phyloP scores from a whole-genome alignment of 305 asterid genomes.

The Fraxinus paxiana region DNA sequence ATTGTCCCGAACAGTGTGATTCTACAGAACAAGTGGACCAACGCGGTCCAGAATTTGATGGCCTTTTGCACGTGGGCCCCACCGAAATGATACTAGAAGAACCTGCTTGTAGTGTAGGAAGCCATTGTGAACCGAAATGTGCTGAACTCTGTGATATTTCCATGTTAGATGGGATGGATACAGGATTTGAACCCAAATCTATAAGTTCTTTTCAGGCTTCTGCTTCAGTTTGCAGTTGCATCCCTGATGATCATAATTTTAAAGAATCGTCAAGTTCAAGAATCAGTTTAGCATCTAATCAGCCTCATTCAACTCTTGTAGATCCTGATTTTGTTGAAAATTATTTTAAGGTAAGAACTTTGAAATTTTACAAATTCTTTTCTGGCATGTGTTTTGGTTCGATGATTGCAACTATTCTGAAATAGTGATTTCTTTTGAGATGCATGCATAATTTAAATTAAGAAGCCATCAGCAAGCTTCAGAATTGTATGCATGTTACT shows the following conservation, averaged over 20 bases:
- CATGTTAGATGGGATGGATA: conserved; percentile 32
- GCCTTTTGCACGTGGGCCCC: conserved; percentile 29
- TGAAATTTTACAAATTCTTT: conserved; percentile 13
- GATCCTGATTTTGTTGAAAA: conserved; percentile 90
- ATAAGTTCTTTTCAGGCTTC: conserved; percentile 33
- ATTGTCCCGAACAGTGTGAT: conserved; percentile 34
- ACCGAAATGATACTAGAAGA: conserved; percentile 36
- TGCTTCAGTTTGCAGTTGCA: conserved; percentile 35
- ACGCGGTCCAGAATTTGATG: conserved; percentile 30
- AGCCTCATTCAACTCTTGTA: conserved; percentile 62
- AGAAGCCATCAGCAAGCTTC: neutral
- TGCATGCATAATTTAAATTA: neutral
- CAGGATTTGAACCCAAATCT: conserved; percentile 35
- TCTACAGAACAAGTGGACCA: conserved; percentile 35
- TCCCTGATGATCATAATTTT: conserved; percentile 26
- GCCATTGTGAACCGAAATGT: conserved; percentile 38
- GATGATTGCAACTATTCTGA: neutral
- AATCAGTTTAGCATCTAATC: conserved; percentile 41
- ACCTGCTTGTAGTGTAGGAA: conserved; percentile 40
- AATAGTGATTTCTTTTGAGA: neutral
- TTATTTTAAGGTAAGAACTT: conserved; percentile 67
- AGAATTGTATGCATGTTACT: neutral
- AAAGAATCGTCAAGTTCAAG: conserved; percentile 47
- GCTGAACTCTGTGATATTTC: conserved; percentile 40
- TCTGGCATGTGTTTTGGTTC: conserved; percentile 7